A percentile compares a stretch with the other conserved stretches of the same genome.
phyloP scores from a whole-genome alignment of 768 basidiomycete species.

The Chlorophyllum brunneum region DNA sequence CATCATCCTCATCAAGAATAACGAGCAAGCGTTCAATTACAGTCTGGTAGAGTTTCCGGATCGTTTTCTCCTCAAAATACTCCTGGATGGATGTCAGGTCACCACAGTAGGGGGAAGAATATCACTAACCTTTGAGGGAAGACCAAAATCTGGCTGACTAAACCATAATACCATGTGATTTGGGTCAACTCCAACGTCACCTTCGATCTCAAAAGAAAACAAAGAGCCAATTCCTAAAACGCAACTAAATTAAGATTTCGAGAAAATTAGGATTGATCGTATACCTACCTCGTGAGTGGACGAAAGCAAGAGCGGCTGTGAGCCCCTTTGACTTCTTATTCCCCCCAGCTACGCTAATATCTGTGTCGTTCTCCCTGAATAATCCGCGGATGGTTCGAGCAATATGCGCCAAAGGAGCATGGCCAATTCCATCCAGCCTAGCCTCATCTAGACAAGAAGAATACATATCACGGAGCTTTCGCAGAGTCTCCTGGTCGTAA shows the following conservation, averaged over 20 bases:
- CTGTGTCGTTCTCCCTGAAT: conserved; percentile 50
- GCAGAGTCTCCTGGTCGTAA: conserved; percentile 53
- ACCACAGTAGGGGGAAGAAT: background rate
- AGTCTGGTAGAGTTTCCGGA: conserved; percentile 64
- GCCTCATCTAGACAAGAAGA: conserved; percentile 79
- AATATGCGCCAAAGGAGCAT: conserved; percentile 65
- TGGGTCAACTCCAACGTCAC: conserved; percentile 83
- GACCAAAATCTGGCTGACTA: conserved; percentile 73
- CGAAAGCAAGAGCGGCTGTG: conserved; percentile 78
- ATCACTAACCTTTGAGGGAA: conserved; percentile 79
- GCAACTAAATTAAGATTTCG: background rate
- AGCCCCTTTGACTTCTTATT: conserved; percentile 48
- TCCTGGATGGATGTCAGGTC: conserved; percentile 43
- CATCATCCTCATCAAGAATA: conserved; percentile 51
- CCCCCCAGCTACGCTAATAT: conserved; percentile 23
- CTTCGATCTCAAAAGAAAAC: conserved; percentile 82
- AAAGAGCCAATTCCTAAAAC: conserved; percentile 67
- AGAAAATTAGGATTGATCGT: background rate
- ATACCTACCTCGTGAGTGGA: conserved; percentile 77
- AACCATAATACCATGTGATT: conserved; percentile 86
- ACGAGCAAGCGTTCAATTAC: conserved; percentile 67
- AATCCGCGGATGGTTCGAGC: conserved; percentile 57
- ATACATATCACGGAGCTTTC: conserved; percentile 72
- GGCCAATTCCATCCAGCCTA: conserved; percentile 68
- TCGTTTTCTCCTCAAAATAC: conserved; percentile 79